Conservation (phyloP, 2,329 filamentous ascomycete species). For the Verticillium dahliae region DNA sequence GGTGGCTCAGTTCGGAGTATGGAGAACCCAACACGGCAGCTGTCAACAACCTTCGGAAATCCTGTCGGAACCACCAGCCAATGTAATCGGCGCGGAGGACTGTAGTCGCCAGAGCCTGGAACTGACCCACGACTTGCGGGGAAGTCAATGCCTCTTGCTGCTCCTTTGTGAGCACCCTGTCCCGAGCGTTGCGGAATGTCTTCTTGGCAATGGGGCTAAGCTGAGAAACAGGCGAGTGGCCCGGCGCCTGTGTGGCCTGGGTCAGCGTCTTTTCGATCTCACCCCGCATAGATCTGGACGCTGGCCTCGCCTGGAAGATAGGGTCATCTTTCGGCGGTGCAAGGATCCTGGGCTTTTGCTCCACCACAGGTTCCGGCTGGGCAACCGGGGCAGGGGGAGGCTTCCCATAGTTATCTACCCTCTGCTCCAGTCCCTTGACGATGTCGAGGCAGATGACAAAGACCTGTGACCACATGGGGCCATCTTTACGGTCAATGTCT, state of each 20-base stretch:
- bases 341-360: constrained; percentile 26
- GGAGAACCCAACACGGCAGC: constrained; percentile 68
- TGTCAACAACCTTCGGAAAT: constrained; percentile 58
- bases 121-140: constrained; percentile 39
- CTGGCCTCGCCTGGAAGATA: constrained; percentile 33
- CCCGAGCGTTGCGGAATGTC: constrained; percentile 38
- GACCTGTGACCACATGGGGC: constrained; percentile 76
- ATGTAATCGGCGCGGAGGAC: constrained; percentile 44
- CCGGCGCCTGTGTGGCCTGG: constrained; percentile 38
- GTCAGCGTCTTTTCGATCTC: constrained; percentile 40
- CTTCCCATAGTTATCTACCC: constrained; percentile 58
- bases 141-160: constrained; percentile 47
- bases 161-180: constrained; percentile 42
- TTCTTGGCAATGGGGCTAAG: constrained; percentile 46
- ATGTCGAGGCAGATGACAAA: constrained; percentile 62
- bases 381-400: constrained; percentile 24
- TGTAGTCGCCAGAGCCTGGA: constrained; percentile 38
- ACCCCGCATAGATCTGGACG: constrained; percentile 28
- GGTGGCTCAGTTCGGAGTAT: constrained; percentile 60
- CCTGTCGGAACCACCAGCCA: constrained; percentile 64
- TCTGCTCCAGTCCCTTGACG: constrained; percentile 58
- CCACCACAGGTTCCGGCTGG: constrained; percentile 10
- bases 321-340: constrained; percentile 36
- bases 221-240: constrained; percentile 38
- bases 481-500: constrained; percentile 78